Base-by-base conservation (phyloP, 768 basidiomycete genomes). In the Trametes elegans region DNA sequence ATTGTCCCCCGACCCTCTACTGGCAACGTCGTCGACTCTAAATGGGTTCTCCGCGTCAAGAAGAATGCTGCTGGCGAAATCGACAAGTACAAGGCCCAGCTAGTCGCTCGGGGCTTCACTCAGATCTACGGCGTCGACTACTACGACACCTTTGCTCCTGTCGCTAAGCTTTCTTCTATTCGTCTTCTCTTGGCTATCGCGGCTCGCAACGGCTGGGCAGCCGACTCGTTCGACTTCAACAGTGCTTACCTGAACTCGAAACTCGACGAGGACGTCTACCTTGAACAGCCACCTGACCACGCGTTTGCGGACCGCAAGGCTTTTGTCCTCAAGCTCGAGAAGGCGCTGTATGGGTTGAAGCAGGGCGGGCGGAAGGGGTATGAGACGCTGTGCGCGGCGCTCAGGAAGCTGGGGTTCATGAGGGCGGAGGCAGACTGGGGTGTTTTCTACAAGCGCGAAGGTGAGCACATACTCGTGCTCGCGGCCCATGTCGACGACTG, bases 61-160 rank as follows among this genome's bases (percentile, higher is more conserved):
- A 42, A 51, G 24, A 64, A 73, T 34, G 52, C 61, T 0, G 21
- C 54, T 6, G 71, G 71, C n/a, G 49, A 53, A 0, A 45, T 71
- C 26, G 45, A 45, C 3, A 42, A 58, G 0, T 67, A 70, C 62
- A 73, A 75, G 51, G 72, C 66, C 0, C 53, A 68, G 8, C 63
- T 76, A 7, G 73, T 73, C 3, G 72, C 72, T 0, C 63, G 68
- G 31, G 73, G 75, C 2, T 73, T 68, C 61, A 49, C 63, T 0
- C 75, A 76, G 52, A 56, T 65, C 3, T 60, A 57, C 2, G 70
- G 71, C 4, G 34, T 70, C 14, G 70, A 74, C 45, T 74, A 62
- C 55, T 58, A 57, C 29, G 66, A 68, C 14, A 68, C 63, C 0
- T 64, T 54, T 27, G 40, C 40, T n/a, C 40, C 40, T 24, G 40